These are phyloP conservation scores for Ustilago shanxiensis DNA, from an alignment of 1,284 basidiomycete genomes.

Conservation along the genomic window DNA sequence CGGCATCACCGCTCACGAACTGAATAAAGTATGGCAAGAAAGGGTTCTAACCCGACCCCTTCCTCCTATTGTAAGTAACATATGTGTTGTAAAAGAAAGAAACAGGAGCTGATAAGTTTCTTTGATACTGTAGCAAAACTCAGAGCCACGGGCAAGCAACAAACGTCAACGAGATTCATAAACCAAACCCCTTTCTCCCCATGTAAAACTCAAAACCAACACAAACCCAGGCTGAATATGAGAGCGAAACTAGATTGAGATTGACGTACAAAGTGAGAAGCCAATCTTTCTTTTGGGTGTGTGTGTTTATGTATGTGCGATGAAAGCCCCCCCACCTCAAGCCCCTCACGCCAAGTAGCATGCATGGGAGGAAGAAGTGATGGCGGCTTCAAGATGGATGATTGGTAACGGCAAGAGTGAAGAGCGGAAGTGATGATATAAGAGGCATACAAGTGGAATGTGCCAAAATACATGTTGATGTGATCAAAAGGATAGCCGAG, in stretches of 20 bases:
- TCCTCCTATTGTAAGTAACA: no score
- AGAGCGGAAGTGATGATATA: neutral
- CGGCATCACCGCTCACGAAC: slow-evolving; percentile 14
- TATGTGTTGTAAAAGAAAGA: no score
- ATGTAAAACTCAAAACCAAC: neutral
- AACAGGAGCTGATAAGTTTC: no score
- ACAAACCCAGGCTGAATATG: neutral
- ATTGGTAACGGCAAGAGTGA: slow-evolving; percentile 26
- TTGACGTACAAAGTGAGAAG: neutral
- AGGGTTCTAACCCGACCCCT: neutral
- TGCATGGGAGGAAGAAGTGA: no score
- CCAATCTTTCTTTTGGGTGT: slow-evolving; percentile 37
- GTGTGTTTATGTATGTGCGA: slow-evolving; percentile 14
- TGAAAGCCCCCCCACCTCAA: neutral
- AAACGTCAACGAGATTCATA: no score
- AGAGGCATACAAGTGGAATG: neutral
- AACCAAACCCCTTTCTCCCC: neutral
- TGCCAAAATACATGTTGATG: slow-evolving; percentile 16
- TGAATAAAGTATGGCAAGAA: neutral
- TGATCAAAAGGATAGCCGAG: neutral
- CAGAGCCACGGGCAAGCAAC: no score
- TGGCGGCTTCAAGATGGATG: neutral
- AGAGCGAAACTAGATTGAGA: slow-evolving; percentile 23
- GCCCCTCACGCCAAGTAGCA: no score
- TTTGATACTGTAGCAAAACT: no score